A percentile compares a stretch with the other conserved stretches of the same genome.
Conservation (phyloP, 2,329 filamentous ascomycete species). For the Epichloe sylvatica region DNA sequence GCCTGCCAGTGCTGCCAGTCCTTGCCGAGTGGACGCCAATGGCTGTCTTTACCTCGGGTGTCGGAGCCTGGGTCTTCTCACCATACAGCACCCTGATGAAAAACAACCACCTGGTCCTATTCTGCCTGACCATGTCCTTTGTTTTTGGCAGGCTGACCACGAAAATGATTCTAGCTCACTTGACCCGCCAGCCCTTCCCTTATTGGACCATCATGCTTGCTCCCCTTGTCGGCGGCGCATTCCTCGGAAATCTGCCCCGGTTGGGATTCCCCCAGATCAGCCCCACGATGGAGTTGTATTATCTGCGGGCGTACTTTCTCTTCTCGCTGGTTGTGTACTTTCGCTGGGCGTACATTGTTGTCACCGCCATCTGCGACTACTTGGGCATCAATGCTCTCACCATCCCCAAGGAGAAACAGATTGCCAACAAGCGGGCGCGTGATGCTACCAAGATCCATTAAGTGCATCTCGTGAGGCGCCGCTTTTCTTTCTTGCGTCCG, state of each 20-base stretch:
- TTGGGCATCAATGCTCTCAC: constrained; percentile 91
- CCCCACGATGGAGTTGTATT: constrained; percentile 56
- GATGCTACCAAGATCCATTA: constrained; percentile 23
- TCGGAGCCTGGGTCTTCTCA: constrained; percentile 76
- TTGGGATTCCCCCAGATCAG: constrained; percentile 57
- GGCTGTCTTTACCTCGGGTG: constrained; percentile 60
- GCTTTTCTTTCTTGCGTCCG: background rate
- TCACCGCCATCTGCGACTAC: constrained; percentile 81
- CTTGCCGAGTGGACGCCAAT: constrained; percentile 94
- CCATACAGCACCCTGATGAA: constrained; percentile 69
- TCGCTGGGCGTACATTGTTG: constrained; percentile 82
- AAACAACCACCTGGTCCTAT: constrained; percentile 80
- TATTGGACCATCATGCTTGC: constrained; percentile 89
- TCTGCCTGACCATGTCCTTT: constrained; percentile 88
- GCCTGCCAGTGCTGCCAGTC: constrained; percentile 63
- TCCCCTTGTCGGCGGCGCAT: constrained; percentile 72
- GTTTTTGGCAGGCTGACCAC: constrained; percentile 97
- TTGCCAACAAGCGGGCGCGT: constrained; percentile 35
- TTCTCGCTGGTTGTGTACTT: constrained; percentile 81
- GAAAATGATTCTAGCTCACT: constrained; percentile 94
- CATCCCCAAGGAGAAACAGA: constrained; percentile 52
- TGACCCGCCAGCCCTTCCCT: constrained; percentile 86
- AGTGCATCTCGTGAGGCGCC: background rate
- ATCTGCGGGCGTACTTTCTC: constrained; percentile 71
- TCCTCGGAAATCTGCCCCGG: constrained; percentile 69